These are phyloP conservation scores for Pachysolen tannophilus DNA, from an alignment of 805 yeast genomes.

Conservation along the genomic window DNA sequence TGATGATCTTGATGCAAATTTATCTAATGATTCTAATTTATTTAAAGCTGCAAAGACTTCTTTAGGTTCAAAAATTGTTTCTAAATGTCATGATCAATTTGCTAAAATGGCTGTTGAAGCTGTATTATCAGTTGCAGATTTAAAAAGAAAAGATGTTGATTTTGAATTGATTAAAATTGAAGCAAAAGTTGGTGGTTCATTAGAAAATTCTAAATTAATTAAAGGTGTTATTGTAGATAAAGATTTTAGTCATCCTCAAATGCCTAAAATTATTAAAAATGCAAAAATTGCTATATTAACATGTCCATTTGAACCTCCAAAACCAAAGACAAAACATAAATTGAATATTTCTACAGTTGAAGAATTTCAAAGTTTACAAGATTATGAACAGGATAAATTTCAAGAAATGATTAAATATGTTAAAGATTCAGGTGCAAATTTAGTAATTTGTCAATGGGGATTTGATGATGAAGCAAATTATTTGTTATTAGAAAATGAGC, in stretches of 20 bases:
- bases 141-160: conserved; percentile 90
- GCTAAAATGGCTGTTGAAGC: conserved; percentile 98
- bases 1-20: conserved; percentile 28
- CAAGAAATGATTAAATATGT: conserved; percentile 83
- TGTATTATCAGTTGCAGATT: conserved; percentile 85
- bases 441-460: conserved; percentile 99
- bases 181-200: conserved; percentile 91
- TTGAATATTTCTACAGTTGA: conserved; percentile 89
- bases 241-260: conserved; percentile 97
- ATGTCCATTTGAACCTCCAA: conserved; percentile 99
- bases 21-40: conserved; percentile 42
- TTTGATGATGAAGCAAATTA: conserved; percentile 98
- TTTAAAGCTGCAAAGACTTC: conserved; percentile 92
- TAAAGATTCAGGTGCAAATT: conserved; percentile 86
- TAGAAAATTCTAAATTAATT: conserved; percentile 77
- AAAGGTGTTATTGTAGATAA: conserved; percentile 92
- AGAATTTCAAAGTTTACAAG: conserved; percentile 85
- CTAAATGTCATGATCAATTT: conserved; percentile 87
- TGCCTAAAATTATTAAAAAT: conserved; percentile 76
- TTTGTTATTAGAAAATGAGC: conserved; percentile 72
- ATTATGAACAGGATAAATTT: conserved; percentile 86
- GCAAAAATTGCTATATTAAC: conserved; percentile 92
- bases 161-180: conserved; percentile 93
- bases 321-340: conserved; percentile 98
- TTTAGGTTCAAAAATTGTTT: conserved; percentile 90